phyloP scores from a whole-genome alignment of 129 eudicot species.

The carrot (Daucus carota) region DH1_v3.0 NC_030389.2:26288001-26288500 shows the following conservation, averaged over 20 bases:
- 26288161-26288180: conserved; percentile 23
- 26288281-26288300: conserved; percentile 26
- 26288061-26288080: conserved; percentile 17
- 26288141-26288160: conserved; percentile 19
- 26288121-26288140: neutral
- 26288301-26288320: conserved; percentile 16
- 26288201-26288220: conserved; percentile 17
- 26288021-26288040: neutral
- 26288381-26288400: conserved; percentile 25
- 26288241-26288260: conserved; percentile 23
- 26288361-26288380: conserved; percentile 11
- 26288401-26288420: conserved; percentile 12
- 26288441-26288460: neutral
- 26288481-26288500: conserved; percentile 33
- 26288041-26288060: conserved; percentile 32
- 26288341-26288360: conserved; percentile 21
- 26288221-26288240: conserved; percentile 18
- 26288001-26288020: neutral
- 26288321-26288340: conserved; percentile 18
- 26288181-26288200: conserved; percentile 9
- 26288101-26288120: neutral
- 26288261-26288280: conserved; percentile 23
- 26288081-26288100: neutral
- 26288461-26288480: neutral
- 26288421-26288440: neutral